Conservation (phyloP, 73 alveolate species). For the Tetrahymena thermophila region DNA sequence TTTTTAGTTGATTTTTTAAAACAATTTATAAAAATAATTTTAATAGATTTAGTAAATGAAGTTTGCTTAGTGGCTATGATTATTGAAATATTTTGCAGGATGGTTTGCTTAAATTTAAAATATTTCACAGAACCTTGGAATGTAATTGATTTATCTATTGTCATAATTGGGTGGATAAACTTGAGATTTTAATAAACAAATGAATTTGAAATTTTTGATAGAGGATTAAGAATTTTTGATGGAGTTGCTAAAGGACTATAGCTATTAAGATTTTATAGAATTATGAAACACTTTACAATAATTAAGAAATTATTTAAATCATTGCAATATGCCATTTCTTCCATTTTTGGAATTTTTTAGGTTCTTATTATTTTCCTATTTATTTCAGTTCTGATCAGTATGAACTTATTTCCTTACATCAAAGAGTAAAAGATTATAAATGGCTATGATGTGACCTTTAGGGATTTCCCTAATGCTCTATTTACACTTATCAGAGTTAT, state of each 20-base stretch:
- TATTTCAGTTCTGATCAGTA: slow-evolving; percentile 18
- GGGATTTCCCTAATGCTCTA: slow-evolving; percentile 34
- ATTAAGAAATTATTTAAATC: slow-evolving; percentile 35
- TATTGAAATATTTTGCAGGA: background rate
- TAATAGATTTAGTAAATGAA: background rate
- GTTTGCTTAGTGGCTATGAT: background rate
- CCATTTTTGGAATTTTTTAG: slow-evolving; percentile 1
- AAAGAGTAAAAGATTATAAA: slow-evolving; percentile 7
- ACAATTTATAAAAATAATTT: background rate
- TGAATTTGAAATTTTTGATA: background rate
- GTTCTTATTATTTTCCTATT: slow-evolving; percentile 22
- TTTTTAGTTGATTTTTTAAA: too few species aligned
- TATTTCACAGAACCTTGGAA: background rate
- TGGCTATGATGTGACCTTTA: slow-evolving; percentile 32
- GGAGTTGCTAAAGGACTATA: slow-evolving; percentile 1
- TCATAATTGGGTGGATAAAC: background rate
- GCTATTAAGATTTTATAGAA: slow-evolving; percentile 11
- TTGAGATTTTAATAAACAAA: background rate
- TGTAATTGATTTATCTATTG: background rate
- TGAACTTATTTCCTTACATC: slow-evolving; percentile 23
- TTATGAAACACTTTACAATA: slow-evolving; percentile 18
- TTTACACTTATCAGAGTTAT: slow-evolving; percentile 19
- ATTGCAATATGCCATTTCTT: slow-evolving; percentile 9
- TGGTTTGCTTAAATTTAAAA: background rate
- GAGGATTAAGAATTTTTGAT: slow-evolving; percentile 6